Evolutionary conservation across 1,284 basidiomycete genomes (phyloP), one percentile per base, ranked within the genome.

Genomic region (Sanghuangporus sanghuang): DNA sequence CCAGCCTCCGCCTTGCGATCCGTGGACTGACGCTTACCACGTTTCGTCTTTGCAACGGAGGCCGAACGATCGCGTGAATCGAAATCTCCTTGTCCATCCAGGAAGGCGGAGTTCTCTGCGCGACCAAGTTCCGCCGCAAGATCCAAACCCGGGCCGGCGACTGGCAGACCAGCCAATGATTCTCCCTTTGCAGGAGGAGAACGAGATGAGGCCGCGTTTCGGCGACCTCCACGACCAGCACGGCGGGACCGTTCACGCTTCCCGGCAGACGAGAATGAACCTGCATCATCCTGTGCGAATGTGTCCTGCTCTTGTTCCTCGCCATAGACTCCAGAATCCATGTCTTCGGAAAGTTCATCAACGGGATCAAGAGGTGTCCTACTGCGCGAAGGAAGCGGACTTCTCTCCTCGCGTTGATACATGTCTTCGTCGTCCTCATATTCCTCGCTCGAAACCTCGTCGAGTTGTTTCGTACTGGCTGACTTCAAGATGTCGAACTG

Each of bases 91-190:
- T 18, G 79, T 49, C 81, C 85, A 21, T 84, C 82, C 53, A 88
- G 73, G 21, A 86, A 84, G 69, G 91, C 89, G 73, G 89, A 90
- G 71, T 90, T 90, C 76, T 94, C 90, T 8, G 92, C 93, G 57
- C 90, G 84, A 38, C 93, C 93, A 61, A 97, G 84, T 75, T 97
- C 95, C 57, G 92, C 90, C 16, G 95, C 93, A 53, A 95, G 83
- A 73, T 95, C 92, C 61, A 94, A 81, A 18, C 93, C 93, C n/a
- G 90, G 89, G 2, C 91, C 90, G 64, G 90, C 89, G 69, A 93
- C 89, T 14, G 90, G 90, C 57, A 93, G 77, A 74, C 87, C 88
- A 27, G 89, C 91, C 54, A 93, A 79, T 23, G 87, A 85, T 76
- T 93, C 91, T 55, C 90, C 91, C 42, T 79, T 81, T 59, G 80